A percentile compares a stretch with the other conserved stretches of the same genome.
phyloP scores from a whole-genome alignment of 1,139 yeast genomes.

The Arxiozyma telluris region DNA sequence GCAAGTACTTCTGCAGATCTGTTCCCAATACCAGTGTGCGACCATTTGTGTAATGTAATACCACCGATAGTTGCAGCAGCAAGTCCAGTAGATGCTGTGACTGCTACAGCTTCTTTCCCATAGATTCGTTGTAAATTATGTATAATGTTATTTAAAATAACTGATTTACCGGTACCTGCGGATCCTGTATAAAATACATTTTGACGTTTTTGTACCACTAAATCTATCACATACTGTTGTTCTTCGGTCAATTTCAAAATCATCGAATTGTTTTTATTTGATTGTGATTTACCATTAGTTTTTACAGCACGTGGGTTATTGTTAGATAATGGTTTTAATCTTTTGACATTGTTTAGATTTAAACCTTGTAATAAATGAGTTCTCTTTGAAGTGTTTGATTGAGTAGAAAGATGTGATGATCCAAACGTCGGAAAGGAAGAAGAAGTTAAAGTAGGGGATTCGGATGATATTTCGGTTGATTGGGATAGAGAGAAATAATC shows the following conservation, averaged over 20 bases:
- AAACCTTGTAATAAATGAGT: slow-evolving; percentile 16
- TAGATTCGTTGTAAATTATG: slow-evolving; percentile 34
- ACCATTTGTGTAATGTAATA: slow-evolving; percentile 64
- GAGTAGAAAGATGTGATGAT: slow-evolving; percentile 1
- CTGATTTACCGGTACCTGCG: slow-evolving; percentile 85
- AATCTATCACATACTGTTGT: slow-evolving; percentile 45
- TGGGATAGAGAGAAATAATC: background rate
- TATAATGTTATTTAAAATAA: slow-evolving; percentile 55
- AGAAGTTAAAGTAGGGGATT: background rate
- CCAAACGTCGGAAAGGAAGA: background rate
- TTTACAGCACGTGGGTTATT: background rate
- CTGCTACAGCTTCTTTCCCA: slow-evolving; percentile 50
- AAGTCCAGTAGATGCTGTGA: slow-evolving; percentile 86
- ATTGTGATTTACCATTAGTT: background rate
- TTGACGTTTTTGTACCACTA: slow-evolving; percentile 40
- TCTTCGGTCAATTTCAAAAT: slow-evolving; percentile 34
- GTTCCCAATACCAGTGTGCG: slow-evolving; percentile 69
- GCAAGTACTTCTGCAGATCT: slow-evolving; percentile 40
- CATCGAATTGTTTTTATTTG: background rate
- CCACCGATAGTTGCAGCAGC: slow-evolving; percentile 90
- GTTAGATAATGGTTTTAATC: slow-evolving; percentile 13
- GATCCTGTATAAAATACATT: slow-evolving; percentile 69
- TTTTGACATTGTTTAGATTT: slow-evolving; percentile 14
- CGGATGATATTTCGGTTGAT: background rate
- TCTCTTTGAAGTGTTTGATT: slow-evolving; percentile 11